Percentiles rank a stretch among this genome's conserved stretches.
Conservation (phyloP, 83 land plant species). For the Diphasiastrum complanatum region DNA sequence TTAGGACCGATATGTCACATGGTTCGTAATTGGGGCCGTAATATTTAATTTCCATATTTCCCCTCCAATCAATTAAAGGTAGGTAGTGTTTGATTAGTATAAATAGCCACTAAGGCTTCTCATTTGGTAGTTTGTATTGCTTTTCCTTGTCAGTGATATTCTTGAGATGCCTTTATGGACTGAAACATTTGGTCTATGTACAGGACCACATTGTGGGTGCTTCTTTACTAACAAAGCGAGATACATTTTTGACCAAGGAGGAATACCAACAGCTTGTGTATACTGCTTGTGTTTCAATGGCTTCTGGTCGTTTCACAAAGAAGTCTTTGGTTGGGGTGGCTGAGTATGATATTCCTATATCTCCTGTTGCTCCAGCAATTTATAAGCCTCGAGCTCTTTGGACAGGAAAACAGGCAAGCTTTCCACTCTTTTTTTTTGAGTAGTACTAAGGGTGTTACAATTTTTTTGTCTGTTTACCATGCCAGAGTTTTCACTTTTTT, state of each 20-base stretch:
- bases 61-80: too few relatives aligned
- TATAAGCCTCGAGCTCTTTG: slow-evolving; percentile 72
- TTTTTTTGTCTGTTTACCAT: too few relatives aligned
- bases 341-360: slow-evolving; percentile 38
- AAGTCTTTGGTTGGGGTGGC: slow-evolving; percentile 29
- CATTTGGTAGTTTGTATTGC: too few relatives aligned
- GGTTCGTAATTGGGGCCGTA: too few relatives aligned
- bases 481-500: too few relatives aligned
- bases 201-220: slow-evolving; percentile 91
- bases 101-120: too few relatives aligned
- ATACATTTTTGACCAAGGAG: slow-evolving; percentile 73
- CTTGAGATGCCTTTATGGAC: too few relatives aligned
- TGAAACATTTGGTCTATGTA: slow-evolving; percentile 8
- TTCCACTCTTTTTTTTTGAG: neutral
- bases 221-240: slow-evolving; percentile 69
- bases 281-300: slow-evolving; percentile 51
- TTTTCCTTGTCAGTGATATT: too few relatives aligned
- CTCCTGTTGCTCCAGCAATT: slow-evolving; percentile 61
- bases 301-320: slow-evolving; percentile 16
- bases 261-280: slow-evolving; percentile 80
- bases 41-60: too few relatives aligned
- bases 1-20: too few relatives aligned
- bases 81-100: too few relatives aligned
- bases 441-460: neutral
- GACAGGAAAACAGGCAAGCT: slow-evolving; percentile 88